These are phyloP conservation scores for Asterophora parasitica DNA, from an alignment of 768 basidiomycete genomes.

Conservation along the genomic window DNA sequence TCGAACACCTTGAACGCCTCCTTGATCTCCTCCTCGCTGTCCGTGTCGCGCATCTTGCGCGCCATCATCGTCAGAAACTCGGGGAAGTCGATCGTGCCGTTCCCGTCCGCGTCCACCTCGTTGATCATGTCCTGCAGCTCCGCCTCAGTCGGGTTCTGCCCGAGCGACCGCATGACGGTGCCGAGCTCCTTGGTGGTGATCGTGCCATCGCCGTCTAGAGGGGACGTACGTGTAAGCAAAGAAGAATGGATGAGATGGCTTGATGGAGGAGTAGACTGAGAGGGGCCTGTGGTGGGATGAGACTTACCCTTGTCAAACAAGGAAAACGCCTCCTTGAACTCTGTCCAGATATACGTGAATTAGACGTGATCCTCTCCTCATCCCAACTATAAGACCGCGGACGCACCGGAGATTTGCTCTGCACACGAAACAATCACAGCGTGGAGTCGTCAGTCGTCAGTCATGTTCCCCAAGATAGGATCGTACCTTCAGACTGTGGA, in stretches of 20 bases:
- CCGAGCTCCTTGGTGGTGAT: slow-evolving; percentile 90
- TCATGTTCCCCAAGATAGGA: no score
- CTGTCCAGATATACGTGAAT: slow-evolving; percentile 31
- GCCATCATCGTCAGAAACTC: slow-evolving; percentile 86
- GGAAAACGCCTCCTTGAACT: slow-evolving; percentile 99
- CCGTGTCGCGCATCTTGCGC: slow-evolving; percentile 87
- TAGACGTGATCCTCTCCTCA: not conserved
- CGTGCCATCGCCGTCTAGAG: slow-evolving; percentile 85
- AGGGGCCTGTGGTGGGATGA: not conserved
- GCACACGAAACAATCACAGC: slow-evolving; percentile 5
- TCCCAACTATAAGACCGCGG: not conserved
- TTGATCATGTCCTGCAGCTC: slow-evolving; percentile 95
- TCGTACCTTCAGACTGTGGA: slow-evolving; percentile 53
- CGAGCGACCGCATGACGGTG: slow-evolving; percentile 89
- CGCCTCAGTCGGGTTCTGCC: slow-evolving; percentile 89
- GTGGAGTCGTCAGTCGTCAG: no score
- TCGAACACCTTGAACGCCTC: slow-evolving; percentile 98
- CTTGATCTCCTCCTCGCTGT: slow-evolving; percentile 90
- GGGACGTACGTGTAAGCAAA: not conserved
- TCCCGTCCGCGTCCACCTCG: slow-evolving; percentile 80
- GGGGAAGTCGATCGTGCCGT: slow-evolving; percentile 81
- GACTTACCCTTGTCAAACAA: slow-evolving; percentile 89
- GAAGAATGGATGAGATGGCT: not conserved
- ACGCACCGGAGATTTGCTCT: slow-evolving; percentile 91
- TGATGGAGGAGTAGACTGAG: not conserved